phyloP scores from a whole-genome alignment of 306 rosid species.

The Pyrus communis region DNA sequence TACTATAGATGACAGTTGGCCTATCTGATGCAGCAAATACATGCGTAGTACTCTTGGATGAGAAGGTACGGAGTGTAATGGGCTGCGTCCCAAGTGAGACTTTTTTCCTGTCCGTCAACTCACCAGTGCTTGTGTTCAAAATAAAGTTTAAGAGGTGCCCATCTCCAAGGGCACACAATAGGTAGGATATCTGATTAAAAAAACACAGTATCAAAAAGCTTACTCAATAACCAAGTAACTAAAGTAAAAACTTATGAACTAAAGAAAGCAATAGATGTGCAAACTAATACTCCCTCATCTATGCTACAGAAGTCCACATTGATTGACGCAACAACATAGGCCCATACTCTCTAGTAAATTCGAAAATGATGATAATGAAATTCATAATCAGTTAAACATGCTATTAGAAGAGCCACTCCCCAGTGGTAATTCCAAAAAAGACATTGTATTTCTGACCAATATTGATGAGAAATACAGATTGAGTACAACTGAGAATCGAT shows the following conservation, averaged over 20 bases:
- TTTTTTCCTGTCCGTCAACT: slow-evolving; percentile 81
- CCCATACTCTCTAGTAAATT: neutral
- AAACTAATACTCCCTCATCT: neutral
- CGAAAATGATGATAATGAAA: neutral
- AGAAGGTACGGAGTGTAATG: slow-evolving; percentile 88
- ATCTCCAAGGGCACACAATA: slow-evolving; percentile 95
- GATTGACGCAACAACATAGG: neutral
- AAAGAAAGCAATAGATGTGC: neutral
- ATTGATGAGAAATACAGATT: neutral
- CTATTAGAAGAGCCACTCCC: neutral
- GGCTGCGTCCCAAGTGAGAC: slow-evolving; percentile 99
- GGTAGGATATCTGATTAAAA: slow-evolving; percentile 66
- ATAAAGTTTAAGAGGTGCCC: slow-evolving; percentile 89
- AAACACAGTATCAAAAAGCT: neutral
- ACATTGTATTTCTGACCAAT: neutral
- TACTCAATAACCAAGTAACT: neutral
- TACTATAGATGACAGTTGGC: slow-evolving; percentile 95
- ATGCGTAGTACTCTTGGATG: slow-evolving; percentile 89
- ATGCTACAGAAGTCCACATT: neutral
- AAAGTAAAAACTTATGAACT: neutral
- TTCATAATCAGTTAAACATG: neutral
- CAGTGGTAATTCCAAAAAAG: neutral
- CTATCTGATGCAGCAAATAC: slow-evolving; percentile 98
- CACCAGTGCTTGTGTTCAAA: slow-evolving; percentile 77
- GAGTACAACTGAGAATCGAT: neutral